Conservation (phyloP, 441 rosid genomes). For the Kokia cookei region DNA sequence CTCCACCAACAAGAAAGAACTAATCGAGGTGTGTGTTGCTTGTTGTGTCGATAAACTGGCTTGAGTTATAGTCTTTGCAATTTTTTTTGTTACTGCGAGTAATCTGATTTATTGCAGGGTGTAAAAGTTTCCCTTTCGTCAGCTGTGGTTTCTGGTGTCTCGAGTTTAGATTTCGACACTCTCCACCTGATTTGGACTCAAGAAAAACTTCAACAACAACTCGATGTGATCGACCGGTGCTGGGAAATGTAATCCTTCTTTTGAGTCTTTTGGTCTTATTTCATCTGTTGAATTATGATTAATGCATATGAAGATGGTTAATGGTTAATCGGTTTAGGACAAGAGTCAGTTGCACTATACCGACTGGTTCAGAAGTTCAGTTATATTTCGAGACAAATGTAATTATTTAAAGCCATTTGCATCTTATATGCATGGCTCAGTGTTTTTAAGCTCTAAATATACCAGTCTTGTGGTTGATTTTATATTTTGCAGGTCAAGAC, state of each 20-base stretch:
- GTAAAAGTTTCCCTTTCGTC: conserved; percentile 66
- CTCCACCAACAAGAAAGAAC: conserved; percentile 42
- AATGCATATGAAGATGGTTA: background rate
- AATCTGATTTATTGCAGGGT: conserved; percentile 42
- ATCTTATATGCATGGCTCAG: background rate
- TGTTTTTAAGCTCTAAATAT: background rate
- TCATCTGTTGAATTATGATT: background rate
- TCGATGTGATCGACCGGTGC: conserved; percentile 53
- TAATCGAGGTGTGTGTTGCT: conserved; percentile 67
- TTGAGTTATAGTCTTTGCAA: background rate
- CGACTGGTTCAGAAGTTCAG: background rate
- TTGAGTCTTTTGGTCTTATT: background rate
- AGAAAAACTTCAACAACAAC: conserved; percentile 82
- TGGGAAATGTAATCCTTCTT: conserved; percentile 48
- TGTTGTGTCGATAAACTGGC: background rate
- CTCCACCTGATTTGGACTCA: conserved; percentile 70
- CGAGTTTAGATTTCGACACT: conserved; percentile 61
- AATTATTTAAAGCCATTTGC: background rate
- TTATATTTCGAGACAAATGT: background rate
- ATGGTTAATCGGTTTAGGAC: conserved; percentile 5
- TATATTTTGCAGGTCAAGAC: conserved; percentile 48
- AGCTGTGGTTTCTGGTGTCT: conserved; percentile 38
- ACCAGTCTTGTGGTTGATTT: background rate
- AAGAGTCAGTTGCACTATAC: background rate
- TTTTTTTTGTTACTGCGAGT: background rate